Evolutionary conservation across 768 basidiomycete genomes (phyloP).

Genomic region (Leccinum ochraceum): DNA sequence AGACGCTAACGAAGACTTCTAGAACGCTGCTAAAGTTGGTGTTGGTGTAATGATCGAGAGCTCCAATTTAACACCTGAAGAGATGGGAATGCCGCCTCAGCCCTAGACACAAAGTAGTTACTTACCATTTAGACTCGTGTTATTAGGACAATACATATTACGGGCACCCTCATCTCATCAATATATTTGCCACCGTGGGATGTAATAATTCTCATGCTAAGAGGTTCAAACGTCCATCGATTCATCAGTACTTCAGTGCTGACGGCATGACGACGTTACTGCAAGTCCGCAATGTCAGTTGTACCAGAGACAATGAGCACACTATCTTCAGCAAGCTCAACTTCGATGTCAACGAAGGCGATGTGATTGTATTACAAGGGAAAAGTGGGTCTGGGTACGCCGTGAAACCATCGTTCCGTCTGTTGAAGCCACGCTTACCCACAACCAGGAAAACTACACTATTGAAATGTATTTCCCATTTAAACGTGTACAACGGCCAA

Average conservation of each 20-base stretch:
- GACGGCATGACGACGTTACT: conserved; percentile 39
- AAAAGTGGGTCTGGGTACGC: conserved; percentile 73
- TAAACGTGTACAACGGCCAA: conserved; percentile 68
- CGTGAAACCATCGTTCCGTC: not conserved
- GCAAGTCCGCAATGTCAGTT: conserved; percentile 53
- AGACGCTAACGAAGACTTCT: conserved; percentile 3
- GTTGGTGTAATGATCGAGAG: conserved; percentile 98
- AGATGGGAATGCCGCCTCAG: conserved; percentile 68
- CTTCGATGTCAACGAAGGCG: conserved; percentile 67
- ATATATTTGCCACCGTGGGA: conserved; percentile 21
- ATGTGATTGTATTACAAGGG: conserved; percentile 77
- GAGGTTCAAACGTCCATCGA: not conserved
- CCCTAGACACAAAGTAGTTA: conserved; percentile 37
- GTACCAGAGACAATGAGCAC: conserved; percentile 46
- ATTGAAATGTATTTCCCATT: conserved; percentile 81
- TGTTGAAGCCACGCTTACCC: conserved; percentile 6
- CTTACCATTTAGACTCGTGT: conserved; percentile 31
- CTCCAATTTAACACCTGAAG: conserved; percentile 75
- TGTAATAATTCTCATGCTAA: not conserved
- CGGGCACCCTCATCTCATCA: conserved; percentile 19
- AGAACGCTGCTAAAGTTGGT: conserved; percentile 94
- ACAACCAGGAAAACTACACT: conserved; percentile 63
- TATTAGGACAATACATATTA: conserved; percentile 20
- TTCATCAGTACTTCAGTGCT: not conserved
- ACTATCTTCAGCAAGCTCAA: conserved; percentile 61